Percentiles rank a stretch among this genome's conserved stretches.
phyloP scores from a whole-genome alignment of 805 yeast species.

The Candida silvicultrix region DNA sequence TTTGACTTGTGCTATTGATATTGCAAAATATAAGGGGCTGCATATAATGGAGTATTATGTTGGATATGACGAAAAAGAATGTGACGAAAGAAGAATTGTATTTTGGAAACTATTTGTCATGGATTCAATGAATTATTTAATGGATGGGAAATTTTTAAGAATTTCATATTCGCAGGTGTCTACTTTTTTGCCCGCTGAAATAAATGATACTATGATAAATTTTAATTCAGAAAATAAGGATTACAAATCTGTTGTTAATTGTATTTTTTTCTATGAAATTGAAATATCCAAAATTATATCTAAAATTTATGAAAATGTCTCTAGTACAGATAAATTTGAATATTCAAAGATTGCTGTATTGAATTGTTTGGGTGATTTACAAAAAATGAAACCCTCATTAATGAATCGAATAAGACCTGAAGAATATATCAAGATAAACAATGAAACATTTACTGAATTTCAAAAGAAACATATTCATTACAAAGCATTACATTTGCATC shows the following conservation, averaged over 20 bases:
- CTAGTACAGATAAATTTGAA: not conserved
- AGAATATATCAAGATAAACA: not conserved
- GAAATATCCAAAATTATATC: not conserved
- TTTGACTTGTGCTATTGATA: not conserved
- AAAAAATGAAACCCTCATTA: not conserved
- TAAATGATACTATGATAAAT: too few species aligned
- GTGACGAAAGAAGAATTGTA: not conserved
- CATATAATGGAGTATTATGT: not conserved
- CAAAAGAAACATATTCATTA: not conserved
- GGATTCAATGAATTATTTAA: not conserved
- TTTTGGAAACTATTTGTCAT: not conserved
- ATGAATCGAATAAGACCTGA: not conserved
- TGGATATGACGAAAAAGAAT: not conserved
- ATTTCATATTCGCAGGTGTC: not conserved
- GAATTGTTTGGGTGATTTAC: not conserved
- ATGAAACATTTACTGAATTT: not conserved
- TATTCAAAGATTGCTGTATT: not conserved
- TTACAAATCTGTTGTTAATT: not conserved
- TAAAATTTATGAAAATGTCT: not conserved
- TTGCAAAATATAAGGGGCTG: not conserved
- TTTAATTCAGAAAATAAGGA: not conserved
- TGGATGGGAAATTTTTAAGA: not conserved
- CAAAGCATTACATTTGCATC: not conserved
- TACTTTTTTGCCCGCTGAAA: not conserved
- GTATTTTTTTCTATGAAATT: not conserved